phyloP scores from a whole-genome alignment of 1,284 basidiomycete species.

The Uromyces viciae-fabae region DNA sequence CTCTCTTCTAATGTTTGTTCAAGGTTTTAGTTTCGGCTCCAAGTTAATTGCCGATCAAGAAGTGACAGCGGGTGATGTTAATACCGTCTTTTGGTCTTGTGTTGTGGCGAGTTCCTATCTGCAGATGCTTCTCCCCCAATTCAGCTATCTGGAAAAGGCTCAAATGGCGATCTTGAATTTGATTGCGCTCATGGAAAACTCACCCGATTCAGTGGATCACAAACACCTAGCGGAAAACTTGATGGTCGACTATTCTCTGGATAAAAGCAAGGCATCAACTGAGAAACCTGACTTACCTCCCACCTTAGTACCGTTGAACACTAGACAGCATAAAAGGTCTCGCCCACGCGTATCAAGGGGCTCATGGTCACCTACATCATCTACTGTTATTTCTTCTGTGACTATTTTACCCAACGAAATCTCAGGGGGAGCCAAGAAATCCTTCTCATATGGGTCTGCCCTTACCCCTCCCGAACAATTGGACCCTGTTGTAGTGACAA shows the following conservation, averaged over 20 bases:
- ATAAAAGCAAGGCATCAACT: neutral
- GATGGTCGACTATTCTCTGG: neutral
- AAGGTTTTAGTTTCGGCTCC: slow-evolving; percentile 93
- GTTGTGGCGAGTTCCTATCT: slow-evolving; percentile 80
- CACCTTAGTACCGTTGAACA: slow-evolving; percentile 26
- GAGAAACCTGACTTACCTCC: slow-evolving; percentile 27
- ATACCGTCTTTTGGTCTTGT: slow-evolving; percentile 95
- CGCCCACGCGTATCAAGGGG: neutral
- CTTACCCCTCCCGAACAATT: slow-evolving; percentile 32
- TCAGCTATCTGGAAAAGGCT: slow-evolving; percentile 75
- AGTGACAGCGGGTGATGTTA: slow-evolving; percentile 70
- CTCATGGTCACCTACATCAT: slow-evolving; percentile 31
- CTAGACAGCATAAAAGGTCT: slow-evolving; percentile 8
- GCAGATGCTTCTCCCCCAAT: slow-evolving; percentile 76
- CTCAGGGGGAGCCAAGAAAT: neutral
- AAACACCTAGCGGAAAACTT: neutral
- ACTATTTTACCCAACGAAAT: neutral
- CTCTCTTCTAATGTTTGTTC: slow-evolving; percentile 86
- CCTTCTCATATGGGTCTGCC: slow-evolving; percentile 34
- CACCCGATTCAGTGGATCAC: slow-evolving; percentile 45
- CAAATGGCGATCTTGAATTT: slow-evolving; percentile 76
- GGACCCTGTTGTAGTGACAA: slow-evolving; percentile 12
- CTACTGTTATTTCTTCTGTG: slow-evolving; percentile 1
- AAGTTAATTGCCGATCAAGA: slow-evolving; percentile 74
- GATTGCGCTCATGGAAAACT: slow-evolving; percentile 63